phyloP scores from a whole-genome alignment of 1,284 basidiomycete species.

The Acaromyces ingoldii region DNA sequence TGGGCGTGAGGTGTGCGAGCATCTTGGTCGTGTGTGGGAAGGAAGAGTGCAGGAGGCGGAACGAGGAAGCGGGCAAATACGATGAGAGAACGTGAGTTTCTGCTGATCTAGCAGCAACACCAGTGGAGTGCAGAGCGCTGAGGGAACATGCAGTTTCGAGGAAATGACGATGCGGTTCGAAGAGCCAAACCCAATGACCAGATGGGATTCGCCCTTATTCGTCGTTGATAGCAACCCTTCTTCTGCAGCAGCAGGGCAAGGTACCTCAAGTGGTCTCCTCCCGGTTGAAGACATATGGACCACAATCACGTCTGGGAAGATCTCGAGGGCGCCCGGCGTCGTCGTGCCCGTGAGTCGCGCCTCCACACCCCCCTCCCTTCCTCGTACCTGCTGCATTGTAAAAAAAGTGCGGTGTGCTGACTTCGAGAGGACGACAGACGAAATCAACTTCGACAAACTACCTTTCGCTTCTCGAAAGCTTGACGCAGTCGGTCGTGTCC shows the following conservation, averaged over 20 bases:
- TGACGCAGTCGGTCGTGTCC: constrained; percentile 33
- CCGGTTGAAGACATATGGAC: constrained; percentile 74
- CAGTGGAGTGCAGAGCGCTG: neutral
- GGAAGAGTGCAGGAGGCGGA: constrained; percentile 73
- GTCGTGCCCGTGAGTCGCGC: constrained; percentile 58
- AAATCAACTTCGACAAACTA: constrained; percentile 52
- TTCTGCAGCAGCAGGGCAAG: neutral
- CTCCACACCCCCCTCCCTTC: neutral
- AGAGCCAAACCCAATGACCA: constrained; percentile 91
- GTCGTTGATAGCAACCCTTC: constrained; percentile 58
- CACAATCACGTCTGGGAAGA: constrained; percentile 68
- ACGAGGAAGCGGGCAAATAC: constrained; percentile 63
- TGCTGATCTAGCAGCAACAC: neutral
- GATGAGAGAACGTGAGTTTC: constrained; percentile 70
- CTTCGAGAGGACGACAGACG: constrained; percentile 10
- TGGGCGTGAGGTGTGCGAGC: constrained; percentile 64
- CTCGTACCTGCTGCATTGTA: neutral
- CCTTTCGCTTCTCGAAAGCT: constrained; percentile 50
- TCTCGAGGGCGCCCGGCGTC: constrained; percentile 79
- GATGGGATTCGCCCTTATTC: constrained; percentile 94
- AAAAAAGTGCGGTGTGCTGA: too few relatives aligned
- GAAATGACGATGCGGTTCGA: constrained; percentile 85
- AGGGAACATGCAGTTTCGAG: constrained; percentile 63
- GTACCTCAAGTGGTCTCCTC: neutral
- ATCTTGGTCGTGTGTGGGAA: constrained; percentile 1